These are phyloP conservation scores for Ilex asprella DNA, from an alignment of 257 asterid species.

Conservation along the genomic window DNA sequence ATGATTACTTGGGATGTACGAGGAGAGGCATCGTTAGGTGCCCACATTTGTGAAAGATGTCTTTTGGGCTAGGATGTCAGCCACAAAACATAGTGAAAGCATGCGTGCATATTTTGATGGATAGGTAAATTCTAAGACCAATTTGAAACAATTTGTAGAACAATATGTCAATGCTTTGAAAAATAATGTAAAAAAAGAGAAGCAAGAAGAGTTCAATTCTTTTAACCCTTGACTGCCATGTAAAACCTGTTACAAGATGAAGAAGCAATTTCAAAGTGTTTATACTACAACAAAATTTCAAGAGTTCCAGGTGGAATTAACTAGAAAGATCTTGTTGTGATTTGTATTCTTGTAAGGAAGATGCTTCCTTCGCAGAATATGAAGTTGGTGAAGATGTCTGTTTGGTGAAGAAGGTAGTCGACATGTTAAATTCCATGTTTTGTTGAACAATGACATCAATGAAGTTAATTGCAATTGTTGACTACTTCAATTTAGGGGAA, in stretches of 20 bases:
- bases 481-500: too few relatives aligned
- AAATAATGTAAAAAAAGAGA: not conserved
- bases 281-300: not conserved
- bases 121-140: not conserved
- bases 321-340: too few relatives aligned
- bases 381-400: too few relatives aligned
- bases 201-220: not conserved
- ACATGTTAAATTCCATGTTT: too few relatives aligned
- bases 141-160: not conserved
- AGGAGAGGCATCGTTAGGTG: not conserved
- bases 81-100: not conserved
- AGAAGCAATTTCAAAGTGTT: not conserved
- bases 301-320: too few relatives aligned
- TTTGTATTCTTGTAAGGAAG: too few relatives aligned
- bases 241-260: not conserved
- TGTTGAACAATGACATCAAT: too few relatives aligned
- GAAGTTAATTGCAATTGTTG: too few relatives aligned
- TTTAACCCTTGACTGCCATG: not conserved
- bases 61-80: not conserved
- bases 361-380: too few relatives aligned
- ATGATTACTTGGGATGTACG: too few relatives aligned
- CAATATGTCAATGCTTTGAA: not conserved
- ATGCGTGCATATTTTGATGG: not conserved
- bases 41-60: not conserved
- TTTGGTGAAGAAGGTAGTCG: too few relatives aligned